These are phyloP conservation scores for Globisporangium uncinulatum DNA, from an alignment of 352 stramenopile genomes.

Conservation along the genomic window DNA sequence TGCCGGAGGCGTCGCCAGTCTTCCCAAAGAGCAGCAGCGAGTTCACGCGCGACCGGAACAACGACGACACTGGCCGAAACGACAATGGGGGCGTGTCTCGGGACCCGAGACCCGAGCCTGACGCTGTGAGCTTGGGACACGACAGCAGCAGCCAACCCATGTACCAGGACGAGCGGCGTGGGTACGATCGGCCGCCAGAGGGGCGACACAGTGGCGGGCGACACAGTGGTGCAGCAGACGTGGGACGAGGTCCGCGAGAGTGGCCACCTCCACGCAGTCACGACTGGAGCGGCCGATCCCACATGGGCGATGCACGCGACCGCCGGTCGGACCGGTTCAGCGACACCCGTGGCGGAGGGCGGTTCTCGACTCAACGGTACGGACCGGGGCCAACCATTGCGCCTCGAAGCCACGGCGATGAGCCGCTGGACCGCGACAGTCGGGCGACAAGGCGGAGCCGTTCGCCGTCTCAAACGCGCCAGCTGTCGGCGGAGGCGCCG, in stretches of 20 bases:
- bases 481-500: not conserved
- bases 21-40: not conserved
- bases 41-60: not conserved
- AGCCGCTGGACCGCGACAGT: not conserved
- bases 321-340: conserved; percentile 1
- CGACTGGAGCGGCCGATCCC: not conserved
- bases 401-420: not conserved
- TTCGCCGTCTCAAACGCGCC: conserved; percentile 6
- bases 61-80: not conserved
- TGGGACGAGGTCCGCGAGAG: not conserved
- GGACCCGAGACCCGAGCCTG: not conserved
- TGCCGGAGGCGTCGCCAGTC: conserved; percentile 5
- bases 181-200: not conserved
- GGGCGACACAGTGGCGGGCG: not conserved
- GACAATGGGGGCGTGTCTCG: not conserved
- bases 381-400: not conserved
- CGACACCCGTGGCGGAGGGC: not conserved
- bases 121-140: not conserved
- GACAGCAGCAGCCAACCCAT: conserved; percentile 1
- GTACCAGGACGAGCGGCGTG: conserved; percentile 6
- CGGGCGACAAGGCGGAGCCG: not conserved
- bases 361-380: conserved; percentile 2
- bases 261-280: conserved; percentile 2
- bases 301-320: not conserved
- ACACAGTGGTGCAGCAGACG: not conserved